Base-by-base conservation (phyloP, 345 rosid genomes). In the Euphorbia tirucalli region DNA sequence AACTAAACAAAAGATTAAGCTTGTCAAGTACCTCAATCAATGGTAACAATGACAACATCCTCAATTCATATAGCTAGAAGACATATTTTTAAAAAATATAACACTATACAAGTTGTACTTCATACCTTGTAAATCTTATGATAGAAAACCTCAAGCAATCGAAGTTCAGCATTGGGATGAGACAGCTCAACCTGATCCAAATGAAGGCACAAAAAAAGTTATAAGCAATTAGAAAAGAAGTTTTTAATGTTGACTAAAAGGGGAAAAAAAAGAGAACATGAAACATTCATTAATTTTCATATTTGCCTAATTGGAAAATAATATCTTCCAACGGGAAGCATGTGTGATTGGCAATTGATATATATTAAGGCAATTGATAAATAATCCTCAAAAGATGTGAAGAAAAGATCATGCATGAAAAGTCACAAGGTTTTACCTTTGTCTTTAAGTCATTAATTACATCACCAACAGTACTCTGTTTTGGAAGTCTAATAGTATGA, bases 41-140 rank as follows among this genome's bases (percentile, higher is more conserved):
- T 41, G 37, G 5, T 32, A 43, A 43, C 5, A 15, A 48, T 48
- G 54, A 48, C 54, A 14, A 14, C 3, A 16, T 30, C 44, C 44
- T 41, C 44, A 10, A 41, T 11, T 41, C 1, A 46, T 5, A 46
- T 46, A 16, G 19, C 52, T 46, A 46, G 19, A 46, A 46, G 7
- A 7, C 39, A 35, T 35, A 35, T 41, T 60, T 16, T 25, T 46
- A 44, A 15, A 22, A 4, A 65, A 65, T 46, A 48, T 22, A 44
- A 44, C 35, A 22, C 6, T 19, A 15, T 65, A n/a, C 22, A 6
- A 59, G 61, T 27, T n/a, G 2, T 9, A 46, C n/a, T 28, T 11
- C 35, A 61, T 71, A 79, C 82, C 82, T 79, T 79, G 73, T 79
- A 79, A 64, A 79, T 79, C 76, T 79, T 79, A 69, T 79, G 82